phyloP scores from a whole-genome alignment of 73 alveolate genomes.

The Paramecium caudatum region DNA sequence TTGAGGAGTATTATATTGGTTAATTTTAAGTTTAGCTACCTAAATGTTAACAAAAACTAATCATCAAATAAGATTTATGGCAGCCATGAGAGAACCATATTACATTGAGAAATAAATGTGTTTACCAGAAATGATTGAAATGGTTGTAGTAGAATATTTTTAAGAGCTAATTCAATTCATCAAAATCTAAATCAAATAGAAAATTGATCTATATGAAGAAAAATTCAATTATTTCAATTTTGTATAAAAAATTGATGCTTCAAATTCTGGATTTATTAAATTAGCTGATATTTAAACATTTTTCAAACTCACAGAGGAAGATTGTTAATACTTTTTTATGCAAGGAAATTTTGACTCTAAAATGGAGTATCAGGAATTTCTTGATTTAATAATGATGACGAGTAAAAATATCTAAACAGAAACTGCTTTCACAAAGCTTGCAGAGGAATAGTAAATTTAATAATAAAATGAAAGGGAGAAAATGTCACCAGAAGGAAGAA shows the following conservation, averaged over 20 bases:
- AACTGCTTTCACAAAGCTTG: background rate
- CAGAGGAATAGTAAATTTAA: background rate
- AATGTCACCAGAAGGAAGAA: background rate
- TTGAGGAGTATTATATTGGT: slow-evolving; percentile 19
- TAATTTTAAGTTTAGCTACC: slow-evolving; percentile 7
- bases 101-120: slow-evolving; percentile 49
- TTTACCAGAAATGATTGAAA: slow-evolving; percentile 49
- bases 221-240: slow-evolving; percentile 23
- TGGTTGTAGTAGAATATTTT: background rate
- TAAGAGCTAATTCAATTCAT: background rate
- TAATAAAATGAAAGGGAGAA: background rate
- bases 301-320: background rate
- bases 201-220: background rate
- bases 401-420: background rate
- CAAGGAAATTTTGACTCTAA: background rate
- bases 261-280: background rate
- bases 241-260: background rate
- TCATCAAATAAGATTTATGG: background rate
- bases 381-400: background rate
- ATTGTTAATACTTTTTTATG: slow-evolving; percentile 35
- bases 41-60: slow-evolving; percentile 48
- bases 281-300: background rate
- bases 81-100: slow-evolving; percentile 57
- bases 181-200: background rate
- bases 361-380: background rate